A percentile compares a stretch with the other conserved stretches of the same genome.
Evolutionary conservation across 768 basidiomycete species (phyloP).

Genomic region (Scleroderma bovista): DNA sequence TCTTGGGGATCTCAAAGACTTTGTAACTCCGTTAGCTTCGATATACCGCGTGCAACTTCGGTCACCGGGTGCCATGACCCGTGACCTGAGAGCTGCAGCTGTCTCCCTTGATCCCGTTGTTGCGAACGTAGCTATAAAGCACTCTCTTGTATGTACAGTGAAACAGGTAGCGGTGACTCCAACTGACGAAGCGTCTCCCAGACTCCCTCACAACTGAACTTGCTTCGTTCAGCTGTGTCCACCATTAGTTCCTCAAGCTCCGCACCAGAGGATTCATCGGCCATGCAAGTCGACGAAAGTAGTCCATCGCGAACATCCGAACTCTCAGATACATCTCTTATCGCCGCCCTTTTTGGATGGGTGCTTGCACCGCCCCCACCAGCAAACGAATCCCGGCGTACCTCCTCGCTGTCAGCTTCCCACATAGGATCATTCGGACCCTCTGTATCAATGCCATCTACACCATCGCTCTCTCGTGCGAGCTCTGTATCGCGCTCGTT

Average conservation of each 20-base stretch:
- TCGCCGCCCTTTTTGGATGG: constrained; percentile 49
- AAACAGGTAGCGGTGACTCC: background rate
- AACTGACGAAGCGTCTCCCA: constrained; percentile 25
- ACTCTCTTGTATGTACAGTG: constrained; percentile 56
- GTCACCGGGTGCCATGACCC: constrained; percentile 56
- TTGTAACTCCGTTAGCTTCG: constrained; percentile 36
- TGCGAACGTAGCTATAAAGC: constrained; percentile 52
- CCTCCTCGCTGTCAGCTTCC: constrained; percentile 16
- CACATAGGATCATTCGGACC: constrained; percentile 23
- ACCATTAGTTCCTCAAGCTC: constrained; percentile 21
- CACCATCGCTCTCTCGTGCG: constrained; percentile 29
- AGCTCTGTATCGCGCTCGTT: constrained; percentile 25
- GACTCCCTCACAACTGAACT: constrained; percentile 53
- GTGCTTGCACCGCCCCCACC: constrained; percentile 28
- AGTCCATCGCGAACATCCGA: constrained; percentile 6
- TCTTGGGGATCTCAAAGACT: background rate
- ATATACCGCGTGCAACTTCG: constrained; percentile 74
- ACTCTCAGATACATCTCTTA: constrained; percentile 35
- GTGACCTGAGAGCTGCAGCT: constrained; percentile 55
- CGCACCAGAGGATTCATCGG: constrained; percentile 23
- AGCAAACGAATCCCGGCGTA: constrained; percentile 6
- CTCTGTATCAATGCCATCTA: constrained; percentile 24
- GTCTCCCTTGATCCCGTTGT: constrained; percentile 46
- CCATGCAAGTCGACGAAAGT: constrained; percentile 8
- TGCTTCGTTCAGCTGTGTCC: constrained; percentile 43